Conservation (phyloP, 2,329 filamentous ascomycete genomes). For the Waltergamsia citrina region DNA sequence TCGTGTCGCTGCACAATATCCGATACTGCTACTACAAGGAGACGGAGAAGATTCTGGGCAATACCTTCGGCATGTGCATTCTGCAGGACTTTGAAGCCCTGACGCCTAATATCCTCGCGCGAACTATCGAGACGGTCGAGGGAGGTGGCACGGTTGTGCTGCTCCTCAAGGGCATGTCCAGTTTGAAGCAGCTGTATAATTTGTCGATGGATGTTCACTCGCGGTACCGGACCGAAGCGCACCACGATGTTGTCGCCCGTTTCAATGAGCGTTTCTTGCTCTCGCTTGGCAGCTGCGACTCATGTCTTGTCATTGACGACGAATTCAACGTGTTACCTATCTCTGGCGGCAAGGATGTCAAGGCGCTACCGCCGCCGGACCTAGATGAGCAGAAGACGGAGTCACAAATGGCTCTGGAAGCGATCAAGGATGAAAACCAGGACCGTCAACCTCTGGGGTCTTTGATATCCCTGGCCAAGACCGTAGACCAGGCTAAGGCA, state of each 20-base stretch:
- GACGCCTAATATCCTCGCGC: conserved; percentile 90
- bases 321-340: conserved; percentile 96
- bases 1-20: conserved; percentile 92
- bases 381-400: conserved; percentile 63
- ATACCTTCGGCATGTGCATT: conserved; percentile 98
- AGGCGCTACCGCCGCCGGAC: conserved; percentile 68
- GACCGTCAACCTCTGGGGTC: conserved; percentile 83
- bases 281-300: conserved; percentile 88
- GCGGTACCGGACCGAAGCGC: conserved; percentile 90
- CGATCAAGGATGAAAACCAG: conserved; percentile 77
- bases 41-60: conserved; percentile 95
- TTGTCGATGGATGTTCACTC: conserved; percentile 97
- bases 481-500: conserved; percentile 92
- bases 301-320: conserved; percentile 92
- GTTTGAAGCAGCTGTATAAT: conserved; percentile 93
- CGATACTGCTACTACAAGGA: conserved; percentile 99
- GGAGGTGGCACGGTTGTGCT: conserved; percentile 87
- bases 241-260: conserved; percentile 85
- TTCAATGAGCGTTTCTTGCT: conserved; percentile 98
- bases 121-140: conserved; percentile 95
- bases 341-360: conserved; percentile 86
- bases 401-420: conserved; percentile 66
- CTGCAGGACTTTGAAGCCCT: conserved; percentile 96
- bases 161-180: conserved; percentile 91
- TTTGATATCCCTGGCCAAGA: conserved; percentile 75